phyloP scores from a whole-genome alignment of 768 basidiomycete species.

The Kwoniella botswanensis region DNA sequence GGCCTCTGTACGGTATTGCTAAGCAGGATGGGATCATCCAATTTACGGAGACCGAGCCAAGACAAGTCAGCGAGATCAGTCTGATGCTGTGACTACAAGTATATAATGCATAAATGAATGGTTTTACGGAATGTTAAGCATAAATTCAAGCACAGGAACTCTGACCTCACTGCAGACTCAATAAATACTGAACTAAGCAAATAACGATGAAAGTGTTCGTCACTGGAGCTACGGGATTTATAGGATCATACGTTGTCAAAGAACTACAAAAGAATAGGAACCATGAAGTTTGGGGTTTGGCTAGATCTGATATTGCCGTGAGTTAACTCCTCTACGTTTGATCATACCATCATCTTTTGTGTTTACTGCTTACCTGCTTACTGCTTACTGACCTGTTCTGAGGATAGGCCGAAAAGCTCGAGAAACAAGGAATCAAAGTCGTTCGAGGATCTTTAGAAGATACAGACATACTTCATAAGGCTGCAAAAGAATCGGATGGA shows the following conservation, averaged over 20 bases:
- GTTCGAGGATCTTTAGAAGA: slow-evolving; percentile 39
- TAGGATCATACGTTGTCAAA: slow-evolving; percentile 23
- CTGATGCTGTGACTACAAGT: too few relatives aligned
- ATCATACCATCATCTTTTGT: not conserved
- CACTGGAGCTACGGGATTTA: slow-evolving; percentile 45
- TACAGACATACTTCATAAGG: slow-evolving; percentile 23
- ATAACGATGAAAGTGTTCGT: slow-evolving; percentile 43
- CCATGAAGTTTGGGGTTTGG: slow-evolving; percentile 35
- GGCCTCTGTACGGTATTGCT: too few relatives aligned
- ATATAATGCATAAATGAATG: too few relatives aligned
- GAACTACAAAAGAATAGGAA: slow-evolving; percentile 11
- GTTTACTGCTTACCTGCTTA: not conserved
- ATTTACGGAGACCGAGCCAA: too few relatives aligned
- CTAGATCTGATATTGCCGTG: slow-evolving; percentile 30
- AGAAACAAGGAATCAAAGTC: slow-evolving; percentile 23
- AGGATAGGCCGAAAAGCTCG: slow-evolving; percentile 8
- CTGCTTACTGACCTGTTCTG: too few relatives aligned
- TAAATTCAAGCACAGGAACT: too few relatives aligned
- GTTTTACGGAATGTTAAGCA: too few relatives aligned
- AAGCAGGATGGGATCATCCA: too few relatives aligned
- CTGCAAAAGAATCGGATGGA: slow-evolving; percentile 32
- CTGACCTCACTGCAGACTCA: too few relatives aligned
- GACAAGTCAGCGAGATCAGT: too few relatives aligned
- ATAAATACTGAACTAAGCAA: too few relatives aligned
- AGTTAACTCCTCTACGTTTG: not conserved